Conservation (phyloP, 1,139 yeast genomes). For the Casaregolazyma suthepensis region DNA sequence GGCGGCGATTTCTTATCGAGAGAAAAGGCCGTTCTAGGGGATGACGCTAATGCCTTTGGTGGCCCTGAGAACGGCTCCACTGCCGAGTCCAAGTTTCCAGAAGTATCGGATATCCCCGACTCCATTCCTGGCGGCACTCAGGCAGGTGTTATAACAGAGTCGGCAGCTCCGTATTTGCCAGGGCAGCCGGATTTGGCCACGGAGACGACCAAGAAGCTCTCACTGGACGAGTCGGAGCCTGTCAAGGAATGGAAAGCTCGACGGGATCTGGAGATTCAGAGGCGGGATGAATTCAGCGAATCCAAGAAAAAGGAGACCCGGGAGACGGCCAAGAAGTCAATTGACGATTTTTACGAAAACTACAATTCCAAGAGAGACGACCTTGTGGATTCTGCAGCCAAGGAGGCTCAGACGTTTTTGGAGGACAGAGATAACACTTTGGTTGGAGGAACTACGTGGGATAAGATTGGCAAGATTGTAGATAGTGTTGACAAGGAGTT, state of each 20-base stretch:
- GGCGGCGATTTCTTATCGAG: constrained; percentile 68
- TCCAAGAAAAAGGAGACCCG: constrained; percentile 64
- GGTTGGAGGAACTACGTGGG: constrained; percentile 79
- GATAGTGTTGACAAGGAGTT: constrained; percentile 40
- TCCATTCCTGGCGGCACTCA: neutral
- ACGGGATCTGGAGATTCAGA: constrained; percentile 70
- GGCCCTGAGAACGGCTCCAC: constrained; percentile 53
- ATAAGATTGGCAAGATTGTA: constrained; percentile 56
- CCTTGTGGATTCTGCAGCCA: constrained; percentile 57
- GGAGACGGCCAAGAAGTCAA: constrained; percentile 74
- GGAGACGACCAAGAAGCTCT: constrained; percentile 22
- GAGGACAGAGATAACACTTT: constrained; percentile 75
- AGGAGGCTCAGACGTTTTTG: constrained; percentile 61
- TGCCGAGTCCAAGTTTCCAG: constrained; percentile 39
- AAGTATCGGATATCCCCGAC: constrained; percentile 40
- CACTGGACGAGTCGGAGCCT: constrained; percentile 33
- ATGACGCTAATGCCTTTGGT: constrained; percentile 58
- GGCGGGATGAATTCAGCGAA: constrained; percentile 70
- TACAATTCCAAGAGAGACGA: constrained; percentile 82
- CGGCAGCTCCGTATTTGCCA: constrained; percentile 28
- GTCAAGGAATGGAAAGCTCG: constrained; percentile 74
- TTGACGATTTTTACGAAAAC: constrained; percentile 91
- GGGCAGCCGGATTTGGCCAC: constrained; percentile 20
- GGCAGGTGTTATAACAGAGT: constrained; percentile 27
- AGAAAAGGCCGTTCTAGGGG: constrained; percentile 80